Evolutionary conservation across 352 stramenopile genomes (phyloP).

Genomic region (Phytophthora pluvialis): DNA sequence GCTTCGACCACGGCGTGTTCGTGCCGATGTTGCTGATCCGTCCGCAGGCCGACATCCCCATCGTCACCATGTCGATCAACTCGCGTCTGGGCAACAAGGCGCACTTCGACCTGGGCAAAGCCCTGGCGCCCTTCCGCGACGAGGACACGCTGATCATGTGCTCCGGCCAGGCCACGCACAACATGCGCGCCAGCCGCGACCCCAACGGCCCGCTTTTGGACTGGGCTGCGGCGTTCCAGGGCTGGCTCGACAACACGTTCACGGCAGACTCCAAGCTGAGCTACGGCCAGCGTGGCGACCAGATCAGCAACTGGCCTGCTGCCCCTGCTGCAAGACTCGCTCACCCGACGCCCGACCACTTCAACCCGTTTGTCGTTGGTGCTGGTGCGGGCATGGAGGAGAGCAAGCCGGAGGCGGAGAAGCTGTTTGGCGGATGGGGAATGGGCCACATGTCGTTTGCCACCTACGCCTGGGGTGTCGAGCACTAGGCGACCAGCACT

Average conservation of each 20-base stretch:
- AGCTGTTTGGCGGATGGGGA: slow-evolving; percentile 48
- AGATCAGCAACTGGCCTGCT: slow-evolving; percentile 47
- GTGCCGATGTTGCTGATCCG: slow-evolving; percentile 92
- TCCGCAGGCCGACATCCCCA: slow-evolving; percentile 87
- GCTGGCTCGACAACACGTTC: slow-evolving; percentile 42
- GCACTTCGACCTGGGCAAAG: slow-evolving; percentile 67
- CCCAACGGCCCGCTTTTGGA: slow-evolving; percentile 12
- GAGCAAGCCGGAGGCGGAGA: slow-evolving; percentile 38
- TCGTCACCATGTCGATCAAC: slow-evolving; percentile 84
- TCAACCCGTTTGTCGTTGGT: slow-evolving; percentile 56
- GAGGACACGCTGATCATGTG: slow-evolving; percentile 79
- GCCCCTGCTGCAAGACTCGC: slow-evolving; percentile 39
- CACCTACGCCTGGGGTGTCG: slow-evolving; percentile 40
- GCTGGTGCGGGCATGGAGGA: slow-evolving; percentile 60
- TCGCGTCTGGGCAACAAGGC: slow-evolving; percentile 43
- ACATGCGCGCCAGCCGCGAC: slow-evolving; percentile 37
- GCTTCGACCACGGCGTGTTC: slow-evolving; percentile 93
- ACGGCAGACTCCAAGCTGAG: slow-evolving; percentile 33
- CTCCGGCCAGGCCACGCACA: slow-evolving; percentile 62
- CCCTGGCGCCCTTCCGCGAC: slow-evolving; percentile 54
- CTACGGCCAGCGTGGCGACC: slow-evolving; percentile 31
- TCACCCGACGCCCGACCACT: slow-evolving; percentile 62
- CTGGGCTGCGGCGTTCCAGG: slow-evolving; percentile 47
- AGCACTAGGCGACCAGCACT: slow-evolving; percentile 36
- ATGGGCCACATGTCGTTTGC: slow-evolving; percentile 54